Evolutionary conservation across 2,329 filamentous ascomycete species (phyloP), one percentile per base, ranked within the genome.

Genomic region (Fusarium tanahbumbuense): DNA sequence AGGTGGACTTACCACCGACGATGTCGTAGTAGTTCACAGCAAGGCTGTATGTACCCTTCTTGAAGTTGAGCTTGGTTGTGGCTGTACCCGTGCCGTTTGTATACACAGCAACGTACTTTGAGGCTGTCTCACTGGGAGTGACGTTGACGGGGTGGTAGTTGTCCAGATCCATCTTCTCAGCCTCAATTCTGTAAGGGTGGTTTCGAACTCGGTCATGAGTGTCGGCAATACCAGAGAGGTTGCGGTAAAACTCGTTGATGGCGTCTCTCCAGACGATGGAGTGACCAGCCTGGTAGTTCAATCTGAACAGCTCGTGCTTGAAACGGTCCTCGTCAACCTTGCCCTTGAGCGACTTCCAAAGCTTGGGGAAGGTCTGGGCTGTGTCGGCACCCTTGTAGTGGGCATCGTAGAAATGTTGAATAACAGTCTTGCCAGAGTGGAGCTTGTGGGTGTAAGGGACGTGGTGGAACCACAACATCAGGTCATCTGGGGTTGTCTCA

Each of bases 391-490:
- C 88, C 10, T 79, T 77, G 67, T 90, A 89, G 65, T 90, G 88
- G 1, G 87, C 87, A 64, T 90, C 85, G 73, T 90, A 90, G 76
- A 90, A 89, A 73, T 90, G 87, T 72, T 90, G 88, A 54, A 90
- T 90, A 5, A 93, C 89, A 0, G 90, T 91, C 77, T 90, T 87
- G 13, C 89, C 88, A 1, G 85, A 88, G 12, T 88, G 83, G 3
- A 93, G 83, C 9, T 76, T 78, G 41, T 91, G 86, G 0, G 88
- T 91, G 75, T 91, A 93, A 6, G 86, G 85, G 0, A 93, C 89
- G 73, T 93, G 91, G 76, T 93, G 91, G 79, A 93, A 93, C 91
- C 91, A 93, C 4, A 93, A 81, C 4, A 93, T 78, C 2, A 93
- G 80, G 23, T 92, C 82, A 64, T 92, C 91, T 0, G 90, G 90